These are phyloP conservation scores for Crepidotus sp. DNA, from an alignment of 1,284 basidiomycete genomes.

Conservation along the genomic window DNA sequence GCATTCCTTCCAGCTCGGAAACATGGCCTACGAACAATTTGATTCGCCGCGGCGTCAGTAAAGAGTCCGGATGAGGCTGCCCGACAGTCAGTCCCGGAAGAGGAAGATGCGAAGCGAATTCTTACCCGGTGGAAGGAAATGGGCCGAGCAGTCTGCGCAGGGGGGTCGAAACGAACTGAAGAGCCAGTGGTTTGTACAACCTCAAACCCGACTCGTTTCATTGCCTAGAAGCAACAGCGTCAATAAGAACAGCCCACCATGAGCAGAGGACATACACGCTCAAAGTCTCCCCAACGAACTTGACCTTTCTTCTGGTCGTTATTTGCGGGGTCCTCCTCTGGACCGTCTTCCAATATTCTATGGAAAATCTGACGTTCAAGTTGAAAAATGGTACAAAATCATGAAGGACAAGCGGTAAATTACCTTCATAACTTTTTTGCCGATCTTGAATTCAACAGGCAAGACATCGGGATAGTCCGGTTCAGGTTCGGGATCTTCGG, in stretches of 20 bases:
- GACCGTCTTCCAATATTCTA: slow-evolving; percentile 8
- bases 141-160: slow-evolving; percentile 10
- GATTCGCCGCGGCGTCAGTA: slow-evolving; percentile 10
- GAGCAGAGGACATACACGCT: slow-evolving; percentile 1
- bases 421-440: slow-evolving; percentile 14
- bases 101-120: background rate
- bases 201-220: slow-evolving; percentile 16
- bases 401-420: too few relatives aligned
- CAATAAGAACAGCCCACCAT: background rate
- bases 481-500: background rate
- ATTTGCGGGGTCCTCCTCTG: slow-evolving; percentile 6
- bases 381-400: background rate
- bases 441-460: slow-evolving; percentile 12
- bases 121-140: slow-evolving; percentile 17
- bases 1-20: background rate
- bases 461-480: slow-evolving; percentile 3
- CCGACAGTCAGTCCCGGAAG: background rate
- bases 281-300: slow-evolving; percentile 17
- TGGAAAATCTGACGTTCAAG: slow-evolving; percentile 11
- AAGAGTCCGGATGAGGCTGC: slow-evolving; percentile 17
- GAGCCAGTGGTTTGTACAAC: slow-evolving; percentile 16
- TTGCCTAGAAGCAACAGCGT: slow-evolving; percentile 3
- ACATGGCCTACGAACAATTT: slow-evolving; percentile 5
- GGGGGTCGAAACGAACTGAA: slow-evolving; percentile 16
- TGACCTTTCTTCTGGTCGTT: slow-evolving; percentile 9